These are phyloP conservation scores for Tympanopsis confertula DNA, from an alignment of 2,329 filamentous ascomycete species.

Conservation along the genomic window DNA sequence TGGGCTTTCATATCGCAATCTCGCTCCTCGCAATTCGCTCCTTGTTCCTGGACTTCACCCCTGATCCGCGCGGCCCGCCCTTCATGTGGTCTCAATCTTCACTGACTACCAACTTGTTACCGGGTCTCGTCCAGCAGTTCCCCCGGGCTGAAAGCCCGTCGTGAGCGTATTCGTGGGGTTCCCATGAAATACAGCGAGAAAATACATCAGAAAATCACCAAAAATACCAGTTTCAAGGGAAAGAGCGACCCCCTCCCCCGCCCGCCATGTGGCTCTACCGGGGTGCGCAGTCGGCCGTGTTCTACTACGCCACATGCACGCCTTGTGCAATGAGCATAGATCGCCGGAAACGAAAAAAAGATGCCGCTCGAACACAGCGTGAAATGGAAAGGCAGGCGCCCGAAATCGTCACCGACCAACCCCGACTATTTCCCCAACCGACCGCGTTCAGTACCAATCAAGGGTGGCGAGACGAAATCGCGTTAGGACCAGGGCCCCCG, in stretches of 20 bases:
- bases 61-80: not conserved
- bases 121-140: too few relatives aligned
- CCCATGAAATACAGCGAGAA: too few relatives aligned
- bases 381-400: conserved; percentile 30
- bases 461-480: conserved; percentile 50
- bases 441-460: conserved; percentile 47
- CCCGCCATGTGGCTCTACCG: conserved; percentile 26
- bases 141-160: too few relatives aligned
- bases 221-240: too few relatives aligned
- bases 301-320: conserved; percentile 33
- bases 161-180: too few relatives aligned
- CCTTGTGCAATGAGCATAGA: conserved; percentile 38
- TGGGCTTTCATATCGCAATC: too few relatives aligned
- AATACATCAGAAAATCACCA: too few relatives aligned
- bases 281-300: conserved; percentile 33
- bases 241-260: too few relatives aligned
- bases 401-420: conserved; percentile 32
- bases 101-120: not conserved
- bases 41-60: not conserved
- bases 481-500: conserved; percentile 43
- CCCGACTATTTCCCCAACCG: conserved; percentile 40
- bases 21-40: not conserved
- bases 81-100: not conserved
- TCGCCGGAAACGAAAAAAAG: conserved; percentile 38
- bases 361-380: conserved; percentile 32